These are phyloP conservation scores for Gloeophyllum trabeum DNA, from an alignment of 768 basidiomycete species.

Conservation along the genomic window DNA sequence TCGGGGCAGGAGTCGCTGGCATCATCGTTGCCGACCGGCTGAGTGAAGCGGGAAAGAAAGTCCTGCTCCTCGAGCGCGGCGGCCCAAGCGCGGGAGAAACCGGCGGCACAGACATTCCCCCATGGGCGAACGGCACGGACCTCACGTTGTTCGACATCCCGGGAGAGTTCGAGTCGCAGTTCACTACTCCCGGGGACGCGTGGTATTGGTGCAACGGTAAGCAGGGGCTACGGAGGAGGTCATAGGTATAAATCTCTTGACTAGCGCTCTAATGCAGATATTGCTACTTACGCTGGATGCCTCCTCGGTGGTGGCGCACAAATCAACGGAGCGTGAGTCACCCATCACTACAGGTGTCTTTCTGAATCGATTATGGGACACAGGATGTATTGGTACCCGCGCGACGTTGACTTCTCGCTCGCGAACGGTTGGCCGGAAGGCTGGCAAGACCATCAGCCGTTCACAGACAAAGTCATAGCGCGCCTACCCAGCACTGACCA, in stretches of 20 bases:
- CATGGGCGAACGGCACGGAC: constrained; percentile 35
- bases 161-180: constrained; percentile 57
- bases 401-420: constrained; percentile 38
- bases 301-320: constrained; percentile 52
- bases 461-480: constrained; percentile 33
- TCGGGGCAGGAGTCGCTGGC: constrained; percentile 49
- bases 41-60: constrained; percentile 51
- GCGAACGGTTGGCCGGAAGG: constrained; percentile 39
- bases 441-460: constrained; percentile 41
- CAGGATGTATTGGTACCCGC: constrained; percentile 42
- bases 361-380: neutral
- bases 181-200: constrained; percentile 38
- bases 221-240: neutral
- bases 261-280: constrained; percentile 23
- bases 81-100: constrained; percentile 49
- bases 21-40: constrained; percentile 48
- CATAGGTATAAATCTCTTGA: neutral
- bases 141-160: constrained; percentile 58
- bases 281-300: constrained; percentile 54
- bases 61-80: constrained; percentile 51
- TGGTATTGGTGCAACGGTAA: constrained; percentile 59
- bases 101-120: constrained; percentile 43
- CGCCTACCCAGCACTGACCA: constrained; percentile 46
- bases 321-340: constrained; percentile 48
- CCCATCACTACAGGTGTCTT: neutral